Evolutionary conservation across 1,284 basidiomycete species (phyloP).

Genomic region (Porodaedalea pini): DNA sequence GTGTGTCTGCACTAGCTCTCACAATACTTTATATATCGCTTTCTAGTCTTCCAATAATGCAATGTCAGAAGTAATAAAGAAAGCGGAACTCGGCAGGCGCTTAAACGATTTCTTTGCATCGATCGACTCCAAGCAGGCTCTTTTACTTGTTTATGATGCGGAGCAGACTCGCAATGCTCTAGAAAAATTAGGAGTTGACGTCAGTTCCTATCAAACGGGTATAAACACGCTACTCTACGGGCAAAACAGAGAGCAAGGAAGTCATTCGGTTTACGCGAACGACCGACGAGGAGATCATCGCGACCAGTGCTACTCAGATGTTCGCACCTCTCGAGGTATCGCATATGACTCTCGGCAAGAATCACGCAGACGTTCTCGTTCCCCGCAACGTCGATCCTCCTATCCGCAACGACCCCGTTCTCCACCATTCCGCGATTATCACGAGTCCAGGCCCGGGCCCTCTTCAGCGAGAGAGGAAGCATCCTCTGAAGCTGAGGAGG

Average conservation of each 20-base stretch:
- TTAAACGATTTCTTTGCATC: constrained; percentile 24
- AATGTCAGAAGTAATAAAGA: constrained; percentile 16
- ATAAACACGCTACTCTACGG: constrained; percentile 25
- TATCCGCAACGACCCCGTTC: neutral
- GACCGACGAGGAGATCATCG: neutral
- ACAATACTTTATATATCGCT: neutral
- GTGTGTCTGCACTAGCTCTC: constrained; percentile 22
- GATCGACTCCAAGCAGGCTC: constrained; percentile 14
- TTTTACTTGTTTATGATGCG: constrained; percentile 32
- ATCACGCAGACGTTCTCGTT: constrained; percentile 9
- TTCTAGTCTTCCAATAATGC: constrained; percentile 27
- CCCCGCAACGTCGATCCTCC: neutral
- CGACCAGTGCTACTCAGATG: neutral
- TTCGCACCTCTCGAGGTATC: neutral
- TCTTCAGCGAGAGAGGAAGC: neutral
- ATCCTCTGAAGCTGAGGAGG: neutral
- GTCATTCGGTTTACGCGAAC: neutral
- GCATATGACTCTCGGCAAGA: neutral
- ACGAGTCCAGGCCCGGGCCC: neutral
- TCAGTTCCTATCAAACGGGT: constrained; percentile 25
- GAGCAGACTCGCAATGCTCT: constrained; percentile 24
- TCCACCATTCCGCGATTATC: neutral
- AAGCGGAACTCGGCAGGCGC: constrained; percentile 19
- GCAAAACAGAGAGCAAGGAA: neutral
- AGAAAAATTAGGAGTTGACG: constrained; percentile 26